Percentiles rank a stretch among this genome's conserved stretches.
Conservation (phyloP, 495 filamentous ascomycete species). For the Tricharina praecox region DNA sequence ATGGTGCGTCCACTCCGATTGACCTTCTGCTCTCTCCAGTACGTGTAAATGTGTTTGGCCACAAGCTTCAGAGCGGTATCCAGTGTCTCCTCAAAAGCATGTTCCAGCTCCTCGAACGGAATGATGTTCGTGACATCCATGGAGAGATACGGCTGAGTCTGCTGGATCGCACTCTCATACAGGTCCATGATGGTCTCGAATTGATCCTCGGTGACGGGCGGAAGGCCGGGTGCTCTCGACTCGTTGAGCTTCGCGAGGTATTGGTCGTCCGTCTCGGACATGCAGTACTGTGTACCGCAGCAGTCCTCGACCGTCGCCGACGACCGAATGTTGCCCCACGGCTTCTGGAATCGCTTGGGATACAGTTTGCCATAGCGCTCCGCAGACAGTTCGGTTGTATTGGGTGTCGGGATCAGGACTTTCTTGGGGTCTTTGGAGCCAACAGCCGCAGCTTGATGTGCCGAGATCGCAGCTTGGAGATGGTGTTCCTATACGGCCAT, state of each 20-base stretch:
- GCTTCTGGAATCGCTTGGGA: conserved; percentile 56
- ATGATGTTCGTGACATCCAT: conserved; percentile 73
- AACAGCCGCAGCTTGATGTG: conserved; percentile 47
- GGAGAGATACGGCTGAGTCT: conserved; percentile 68
- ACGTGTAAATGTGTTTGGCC: conserved; percentile 72
- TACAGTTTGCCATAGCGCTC: conserved; percentile 80
- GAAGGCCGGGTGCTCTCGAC: conserved; percentile 40
- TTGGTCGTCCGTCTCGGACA: conserved; percentile 73
- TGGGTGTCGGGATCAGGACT: conserved; percentile 72
- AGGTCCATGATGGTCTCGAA: conserved; percentile 92
- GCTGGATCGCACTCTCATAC: conserved; percentile 69
- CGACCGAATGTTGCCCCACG: conserved; percentile 89
- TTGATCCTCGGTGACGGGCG: conserved; percentile 64
- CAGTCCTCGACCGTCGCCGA: conserved; percentile 95
- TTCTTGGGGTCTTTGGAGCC: conserved; percentile 53
- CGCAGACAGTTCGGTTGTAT: conserved; percentile 53
- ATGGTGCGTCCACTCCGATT: conserved; percentile 48
- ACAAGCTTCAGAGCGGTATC: conserved; percentile 48
- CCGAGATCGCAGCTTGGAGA: conserved; percentile 81
- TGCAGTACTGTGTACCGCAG: conserved; percentile 67
- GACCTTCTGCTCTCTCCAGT: conserved; percentile 66
- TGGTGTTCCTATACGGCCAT: conserved; percentile 69
- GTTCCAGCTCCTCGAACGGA: conserved; percentile 61
- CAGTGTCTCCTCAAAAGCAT: conserved; percentile 55
- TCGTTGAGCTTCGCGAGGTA: conserved; percentile 69